Percentiles rank a stretch among this genome's conserved stretches.
phyloP scores from a whole-genome alignment of 2,329 filamentous ascomycete genomes.

The Helotiales sp. region DNA sequence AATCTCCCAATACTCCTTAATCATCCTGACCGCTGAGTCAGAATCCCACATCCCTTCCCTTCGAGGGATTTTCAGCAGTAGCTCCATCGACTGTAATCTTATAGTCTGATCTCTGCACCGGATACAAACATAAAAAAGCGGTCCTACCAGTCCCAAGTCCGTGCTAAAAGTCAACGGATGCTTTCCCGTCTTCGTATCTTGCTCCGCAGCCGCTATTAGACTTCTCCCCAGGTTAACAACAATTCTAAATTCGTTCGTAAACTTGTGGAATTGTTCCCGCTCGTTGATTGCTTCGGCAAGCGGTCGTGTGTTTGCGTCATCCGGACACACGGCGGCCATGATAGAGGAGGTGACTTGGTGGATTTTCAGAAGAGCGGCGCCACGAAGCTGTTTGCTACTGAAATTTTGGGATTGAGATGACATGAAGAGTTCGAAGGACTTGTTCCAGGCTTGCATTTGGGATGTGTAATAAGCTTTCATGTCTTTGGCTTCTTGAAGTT shows the following conservation, averaged over 20 bases:
- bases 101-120: conserved; percentile 20
- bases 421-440: conserved; percentile 31
- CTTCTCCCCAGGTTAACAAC: conserved; percentile 29
- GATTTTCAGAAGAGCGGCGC: conserved; percentile 33
- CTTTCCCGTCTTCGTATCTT: conserved; percentile 26
- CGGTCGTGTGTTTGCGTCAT: conserved; percentile 14
- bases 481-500: conserved; percentile 16
- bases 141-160: conserved; percentile 32
- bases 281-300: conserved; percentile 20
- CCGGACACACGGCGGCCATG: conserved; percentile 22
- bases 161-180: conserved; percentile 29
- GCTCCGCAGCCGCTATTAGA: conserved; percentile 28
- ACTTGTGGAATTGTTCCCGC: conserved; percentile 14
- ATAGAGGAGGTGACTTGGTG: conserved; percentile 28
- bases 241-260: conserved; percentile 21
- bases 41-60: conserved; percentile 37
- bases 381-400: conserved; percentile 28
- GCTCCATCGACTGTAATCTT: conserved; percentile 24
- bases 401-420: conserved; percentile 20
- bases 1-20: conserved; percentile 28
- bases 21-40: conserved; percentile 16
- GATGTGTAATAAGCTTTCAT: conserved; percentile 16
- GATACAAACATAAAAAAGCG: conserved; percentile 30
- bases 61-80: conserved; percentile 26
- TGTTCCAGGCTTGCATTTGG: conserved; percentile 24